A percentile compares a stretch with the other conserved stretches of the same genome.
Evolutionary conservation across 805 yeast species (phyloP).

Genomic region (Starmerella apis): DNA sequence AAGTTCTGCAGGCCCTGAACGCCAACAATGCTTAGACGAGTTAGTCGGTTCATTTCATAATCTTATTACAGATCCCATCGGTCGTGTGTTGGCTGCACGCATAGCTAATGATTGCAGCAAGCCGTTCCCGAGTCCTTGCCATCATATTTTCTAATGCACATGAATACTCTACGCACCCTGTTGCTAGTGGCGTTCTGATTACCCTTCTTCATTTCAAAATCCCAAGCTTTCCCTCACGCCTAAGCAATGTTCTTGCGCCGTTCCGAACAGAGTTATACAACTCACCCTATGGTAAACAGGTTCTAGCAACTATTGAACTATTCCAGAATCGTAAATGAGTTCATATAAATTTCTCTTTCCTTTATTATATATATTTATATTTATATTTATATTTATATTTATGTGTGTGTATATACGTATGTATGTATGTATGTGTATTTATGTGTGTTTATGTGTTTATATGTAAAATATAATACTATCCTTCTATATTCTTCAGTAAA

Average conservation of each 20-base stretch:
- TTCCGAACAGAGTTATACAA: slow-evolving; percentile 1
- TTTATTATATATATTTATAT: background rate
- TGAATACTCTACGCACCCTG: slow-evolving; percentile 17
- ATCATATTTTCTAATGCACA: slow-evolving; percentile 15
- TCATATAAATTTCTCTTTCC: background rate
- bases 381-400: background rate
- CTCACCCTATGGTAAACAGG: slow-evolving; percentile 7
- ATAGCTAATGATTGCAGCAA: slow-evolving; percentile 14
- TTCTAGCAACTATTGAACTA: slow-evolving; percentile 7
- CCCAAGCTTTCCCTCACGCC: slow-evolving; percentile 23
- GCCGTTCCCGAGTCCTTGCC: slow-evolving; percentile 19
- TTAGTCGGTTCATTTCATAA: slow-evolving; percentile 6
- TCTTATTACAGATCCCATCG: slow-evolving; percentile 12
- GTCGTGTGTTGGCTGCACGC: slow-evolving; percentile 11
- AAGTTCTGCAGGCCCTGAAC: slow-evolving; percentile 9
- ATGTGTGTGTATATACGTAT: too few relatives aligned
- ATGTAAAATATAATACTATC: too few relatives aligned
- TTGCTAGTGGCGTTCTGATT: slow-evolving; percentile 11
- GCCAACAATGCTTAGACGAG: slow-evolving; percentile 17
- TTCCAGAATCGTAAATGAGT: background rate
- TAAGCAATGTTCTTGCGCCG: slow-evolving; percentile 15
- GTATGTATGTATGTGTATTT: too few relatives aligned
- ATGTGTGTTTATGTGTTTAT: too few relatives aligned
- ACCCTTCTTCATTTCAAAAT: slow-evolving; percentile 18
- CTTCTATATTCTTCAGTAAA: too few relatives aligned